A percentile compares a stretch with the other conserved stretches of the same genome.
Evolutionary conservation across 768 basidiomycete species (phyloP).

Genomic region (Harrya chromipes): DNA sequence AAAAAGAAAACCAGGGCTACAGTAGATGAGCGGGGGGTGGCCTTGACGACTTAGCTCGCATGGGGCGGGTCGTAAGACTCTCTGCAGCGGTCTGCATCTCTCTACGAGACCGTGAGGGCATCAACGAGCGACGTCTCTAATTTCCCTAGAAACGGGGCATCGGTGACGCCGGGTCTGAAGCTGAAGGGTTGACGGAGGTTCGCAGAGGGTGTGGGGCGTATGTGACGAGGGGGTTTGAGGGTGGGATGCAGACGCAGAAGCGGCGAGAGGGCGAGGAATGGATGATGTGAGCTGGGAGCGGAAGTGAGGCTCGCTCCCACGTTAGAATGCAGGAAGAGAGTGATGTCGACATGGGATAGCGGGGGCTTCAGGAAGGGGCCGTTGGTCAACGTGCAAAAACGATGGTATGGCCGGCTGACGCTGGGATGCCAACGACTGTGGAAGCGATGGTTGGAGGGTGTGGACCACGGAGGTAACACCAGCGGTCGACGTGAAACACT

Average conservation of each 20-base stretch:
- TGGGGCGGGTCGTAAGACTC: slow-evolving; percentile 1
- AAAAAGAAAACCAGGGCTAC: slow-evolving; percentile 11
- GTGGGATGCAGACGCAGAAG: neutral
- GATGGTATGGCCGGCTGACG: slow-evolving; percentile 5
- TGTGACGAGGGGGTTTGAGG: slow-evolving; percentile 10
- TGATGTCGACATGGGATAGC: slow-evolving; percentile 13
- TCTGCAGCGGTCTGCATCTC: neutral
- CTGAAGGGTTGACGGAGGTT: neutral
- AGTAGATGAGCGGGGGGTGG: slow-evolving; percentile 16
- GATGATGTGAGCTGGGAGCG: slow-evolving; percentile 2
- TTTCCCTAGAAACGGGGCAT: neutral
- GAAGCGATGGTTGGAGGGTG: slow-evolving; percentile 4
- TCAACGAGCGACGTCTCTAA: slow-evolving; percentile 19
- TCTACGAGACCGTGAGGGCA: slow-evolving; percentile 11
- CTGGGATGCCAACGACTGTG: neutral
- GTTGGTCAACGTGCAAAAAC: neutral
- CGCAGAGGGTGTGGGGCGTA: slow-evolving; percentile 1
- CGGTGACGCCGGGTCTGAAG: neutral
- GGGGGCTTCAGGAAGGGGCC: neutral
- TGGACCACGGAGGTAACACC: slow-evolving; percentile 8
- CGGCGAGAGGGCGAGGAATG: neutral
- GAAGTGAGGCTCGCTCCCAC: neutral
- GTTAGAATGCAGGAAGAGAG: slow-evolving; percentile 24
- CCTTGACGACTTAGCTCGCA: slow-evolving; percentile 15
- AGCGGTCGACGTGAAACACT: slow-evolving; percentile 1